phyloP scores from a whole-genome alignment of 129 eudicot genomes.

The Helichrysum umbraculigerum region DNA sequence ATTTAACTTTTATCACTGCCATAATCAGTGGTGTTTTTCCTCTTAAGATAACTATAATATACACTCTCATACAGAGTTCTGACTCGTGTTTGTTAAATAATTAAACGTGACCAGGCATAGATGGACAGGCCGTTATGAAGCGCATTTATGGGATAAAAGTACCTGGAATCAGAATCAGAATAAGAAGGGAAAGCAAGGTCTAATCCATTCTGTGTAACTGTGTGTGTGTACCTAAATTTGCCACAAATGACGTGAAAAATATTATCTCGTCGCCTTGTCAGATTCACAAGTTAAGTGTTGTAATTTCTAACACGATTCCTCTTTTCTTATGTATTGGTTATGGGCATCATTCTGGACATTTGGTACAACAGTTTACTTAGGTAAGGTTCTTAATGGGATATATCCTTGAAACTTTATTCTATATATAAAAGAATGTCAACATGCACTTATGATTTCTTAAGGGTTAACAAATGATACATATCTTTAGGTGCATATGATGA shows the following conservation, averaged over 20 bases:
- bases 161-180: constrained; percentile 99
- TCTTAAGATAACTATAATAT: constrained; percentile 5
- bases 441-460: constrained; percentile 16
- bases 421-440: constrained; percentile 9
- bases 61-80: constrained; percentile 12
- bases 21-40: constrained; percentile 13
- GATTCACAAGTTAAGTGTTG: constrained; percentile 16
- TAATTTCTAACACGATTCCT: constrained; percentile 34
- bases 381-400: constrained; percentile 43
- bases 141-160: constrained; percentile 98
- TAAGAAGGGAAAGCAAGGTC: constrained; percentile 98
- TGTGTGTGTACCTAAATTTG: constrained; percentile 3
- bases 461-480: constrained; percentile 16
- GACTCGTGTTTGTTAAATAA: constrained; percentile 25
- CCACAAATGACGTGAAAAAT: constrained; percentile 1
- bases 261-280: constrained; percentile 18
- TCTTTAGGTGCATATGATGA: constrained; percentile 95
- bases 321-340: constrained; percentile 39
- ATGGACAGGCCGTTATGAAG: constrained; percentile 99
- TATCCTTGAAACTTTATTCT: constrained; percentile 1
- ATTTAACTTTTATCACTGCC: constrained; percentile 12
- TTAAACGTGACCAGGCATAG: constrained; percentile 67
- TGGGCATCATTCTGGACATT: constrained; percentile 31
- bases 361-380: constrained; percentile 77
- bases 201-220: constrained; percentile 13